A percentile compares a stretch with the other conserved stretches of the same genome.
Conservation (phyloP, 768 basidiomycete species). For the Lanmaoa rubissima region DNA sequence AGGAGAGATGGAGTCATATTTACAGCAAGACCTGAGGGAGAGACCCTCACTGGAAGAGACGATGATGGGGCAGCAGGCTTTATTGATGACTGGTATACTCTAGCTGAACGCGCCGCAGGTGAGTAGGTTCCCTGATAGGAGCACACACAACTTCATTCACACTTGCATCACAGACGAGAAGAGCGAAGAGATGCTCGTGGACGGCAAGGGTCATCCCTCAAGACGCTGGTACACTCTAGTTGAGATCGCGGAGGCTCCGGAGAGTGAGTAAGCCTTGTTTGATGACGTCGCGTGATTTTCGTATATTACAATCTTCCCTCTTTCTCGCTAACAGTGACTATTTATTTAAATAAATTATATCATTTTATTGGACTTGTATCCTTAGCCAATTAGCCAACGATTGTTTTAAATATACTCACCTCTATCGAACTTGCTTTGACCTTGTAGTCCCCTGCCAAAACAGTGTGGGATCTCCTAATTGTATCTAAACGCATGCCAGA, state of each 20-base stretch:
- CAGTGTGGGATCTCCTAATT: neutral
- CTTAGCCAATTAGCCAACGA: neutral
- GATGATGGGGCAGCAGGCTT: neutral
- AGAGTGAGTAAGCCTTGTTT: neutral
- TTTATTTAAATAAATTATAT: neutral
- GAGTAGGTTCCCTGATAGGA: neutral
- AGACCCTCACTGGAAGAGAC: neutral
- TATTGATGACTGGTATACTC: neutral
- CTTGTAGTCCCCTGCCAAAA: neutral
- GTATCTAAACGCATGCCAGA: neutral
- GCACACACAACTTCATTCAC: neutral
- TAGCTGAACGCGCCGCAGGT: constrained; percentile 1
- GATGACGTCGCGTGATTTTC: neutral
- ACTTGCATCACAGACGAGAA: neutral
- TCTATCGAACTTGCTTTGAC: neutral
- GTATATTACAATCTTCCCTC: neutral
- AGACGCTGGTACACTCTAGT: constrained; percentile 10
- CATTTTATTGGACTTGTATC: neutral
- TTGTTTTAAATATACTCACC: neutral
- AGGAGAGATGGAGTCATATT: neutral
- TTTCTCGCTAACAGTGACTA: neutral
- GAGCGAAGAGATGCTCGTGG: neutral
- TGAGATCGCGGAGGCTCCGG: neutral
- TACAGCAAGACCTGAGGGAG: neutral
- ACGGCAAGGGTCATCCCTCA: neutral